Conservation (phyloP, 805 yeast genomes). For the Tetrapisispora taiwanensis region DNA sequence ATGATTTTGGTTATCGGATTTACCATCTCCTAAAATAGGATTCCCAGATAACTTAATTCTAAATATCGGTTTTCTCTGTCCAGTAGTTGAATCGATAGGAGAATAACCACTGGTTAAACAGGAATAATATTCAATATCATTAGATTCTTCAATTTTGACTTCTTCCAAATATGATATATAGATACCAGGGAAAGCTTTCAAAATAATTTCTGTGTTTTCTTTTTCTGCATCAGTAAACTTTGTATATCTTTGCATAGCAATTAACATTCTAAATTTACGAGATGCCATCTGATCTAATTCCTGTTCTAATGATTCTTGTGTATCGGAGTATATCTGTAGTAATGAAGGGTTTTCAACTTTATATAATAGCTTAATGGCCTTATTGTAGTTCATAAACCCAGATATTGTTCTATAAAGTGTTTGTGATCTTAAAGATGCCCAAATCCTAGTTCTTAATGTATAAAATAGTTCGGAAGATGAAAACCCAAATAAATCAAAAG, state of each 20-base stretch:
- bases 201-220: constrained; percentile 55
- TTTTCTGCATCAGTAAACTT: constrained; percentile 54
- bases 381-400: constrained; percentile 71
- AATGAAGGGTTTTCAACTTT: constrained; percentile 54
- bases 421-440: constrained; percentile 82
- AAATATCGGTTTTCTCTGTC: constrained; percentile 50
- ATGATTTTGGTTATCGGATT: constrained; percentile 90
- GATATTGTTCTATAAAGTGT: constrained; percentile 75
- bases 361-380: constrained; percentile 61
- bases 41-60: constrained; percentile 79
- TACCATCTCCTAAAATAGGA: constrained; percentile 94
- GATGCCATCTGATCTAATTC: constrained; percentile 65
- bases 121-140: constrained; percentile 40
- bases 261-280: constrained; percentile 68
- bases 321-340: constrained; percentile 34
- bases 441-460: constrained; percentile 62
- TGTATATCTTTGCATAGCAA: constrained; percentile 81
- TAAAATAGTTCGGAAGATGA: constrained; percentile 54
- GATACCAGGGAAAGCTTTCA: constrained; percentile 64
- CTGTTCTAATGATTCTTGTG: constrained; percentile 48
- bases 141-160: constrained; percentile 23
- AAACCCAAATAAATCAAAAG: constrained; percentile 65
- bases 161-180: constrained; percentile 46
- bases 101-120: constrained; percentile 58
- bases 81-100: constrained; percentile 42